Percentiles rank a stretch among this genome's conserved stretches.
phyloP scores from a whole-genome alignment of 495 filamentous ascomycete genomes.

The Aspergillus kassunensis region DNA sequence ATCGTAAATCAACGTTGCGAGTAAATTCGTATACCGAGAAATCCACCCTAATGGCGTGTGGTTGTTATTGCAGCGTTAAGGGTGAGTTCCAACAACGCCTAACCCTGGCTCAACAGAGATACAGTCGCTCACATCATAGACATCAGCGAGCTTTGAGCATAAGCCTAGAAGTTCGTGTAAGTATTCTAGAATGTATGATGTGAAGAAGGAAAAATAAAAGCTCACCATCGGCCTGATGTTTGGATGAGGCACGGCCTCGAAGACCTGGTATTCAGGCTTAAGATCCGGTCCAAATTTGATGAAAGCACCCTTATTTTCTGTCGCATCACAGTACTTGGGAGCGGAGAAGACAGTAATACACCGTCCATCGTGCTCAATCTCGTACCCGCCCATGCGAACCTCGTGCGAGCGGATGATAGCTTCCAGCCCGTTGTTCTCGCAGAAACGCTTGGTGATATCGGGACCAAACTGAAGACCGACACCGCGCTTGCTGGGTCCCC shows the following conservation, averaged over 20 bases:
- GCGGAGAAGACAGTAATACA: constrained; percentile 99
- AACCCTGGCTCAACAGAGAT: constrained; percentile 17
- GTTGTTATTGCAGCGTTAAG: background rate
- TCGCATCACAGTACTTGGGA: constrained; percentile 95
- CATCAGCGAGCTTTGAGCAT: constrained; percentile 76
- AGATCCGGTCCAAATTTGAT: constrained; percentile 94
- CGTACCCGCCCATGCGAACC: constrained; percentile 95
- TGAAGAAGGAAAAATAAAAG: background rate
- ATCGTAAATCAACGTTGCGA: constrained; percentile 17
- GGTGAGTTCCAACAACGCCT: constrained; percentile 12
- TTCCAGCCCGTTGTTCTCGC: constrained; percentile 88
- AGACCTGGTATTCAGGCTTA: constrained; percentile 86
- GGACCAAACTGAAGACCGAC: constrained; percentile 96
- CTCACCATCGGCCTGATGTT: constrained; percentile 90
- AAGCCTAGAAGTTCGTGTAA: constrained; percentile 54
- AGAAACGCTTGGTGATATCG: constrained; percentile 95
- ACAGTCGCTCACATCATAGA: constrained; percentile 49
- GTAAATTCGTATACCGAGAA: constrained; percentile 15
- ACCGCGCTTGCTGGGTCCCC: constrained; percentile 93
- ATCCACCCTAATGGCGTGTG: constrained; percentile 1
- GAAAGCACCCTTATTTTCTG: constrained; percentile 96
- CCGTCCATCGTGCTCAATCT: constrained; percentile 92
- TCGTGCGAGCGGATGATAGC: constrained; percentile 97
- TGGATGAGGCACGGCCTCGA: constrained; percentile 94
- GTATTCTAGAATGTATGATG: background rate